phyloP scores from a whole-genome alignment of 2,329 filamentous ascomycete species.

The Leptosphaerulina australis region DNA sequence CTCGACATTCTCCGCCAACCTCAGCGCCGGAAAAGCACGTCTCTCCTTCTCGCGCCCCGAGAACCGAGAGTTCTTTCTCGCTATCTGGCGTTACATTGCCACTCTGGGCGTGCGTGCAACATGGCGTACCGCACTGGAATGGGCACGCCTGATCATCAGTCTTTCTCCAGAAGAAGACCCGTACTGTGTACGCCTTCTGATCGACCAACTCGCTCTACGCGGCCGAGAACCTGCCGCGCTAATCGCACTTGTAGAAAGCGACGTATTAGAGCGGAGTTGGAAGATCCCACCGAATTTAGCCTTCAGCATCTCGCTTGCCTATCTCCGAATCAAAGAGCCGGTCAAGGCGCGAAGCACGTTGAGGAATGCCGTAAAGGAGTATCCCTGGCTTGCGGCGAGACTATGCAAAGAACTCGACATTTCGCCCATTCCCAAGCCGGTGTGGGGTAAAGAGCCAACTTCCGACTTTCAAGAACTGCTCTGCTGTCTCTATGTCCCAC shows the following conservation, averaged over 20 bases:
- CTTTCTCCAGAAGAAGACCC: slow-evolving; percentile 77
- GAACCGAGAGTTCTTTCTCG: slow-evolving; percentile 92
- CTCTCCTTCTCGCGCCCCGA: slow-evolving; percentile 81
- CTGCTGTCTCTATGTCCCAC: slow-evolving; percentile 75
- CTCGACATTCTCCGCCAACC: slow-evolving; percentile 76
- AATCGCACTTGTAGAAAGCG: slow-evolving; percentile 68
- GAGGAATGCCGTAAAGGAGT: slow-evolving; percentile 68
- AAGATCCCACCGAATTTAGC: slow-evolving; percentile 70
- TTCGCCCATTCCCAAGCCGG: slow-evolving; percentile 72
- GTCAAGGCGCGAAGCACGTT: slow-evolving; percentile 70
- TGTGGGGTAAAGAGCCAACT: slow-evolving; percentile 80
- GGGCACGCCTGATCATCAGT: slow-evolving; percentile 82
- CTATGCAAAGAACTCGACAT: slow-evolving; percentile 82
- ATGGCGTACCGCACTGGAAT: slow-evolving; percentile 90
- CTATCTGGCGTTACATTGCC: slow-evolving; percentile 84
- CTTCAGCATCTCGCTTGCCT: slow-evolving; percentile 78
- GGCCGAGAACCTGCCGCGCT: slow-evolving; percentile 78
- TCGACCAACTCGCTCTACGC: slow-evolving; percentile 85
- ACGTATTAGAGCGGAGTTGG: slow-evolving; percentile 56
- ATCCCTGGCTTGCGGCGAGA: slow-evolving; percentile 84
- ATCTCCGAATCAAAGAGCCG: slow-evolving; percentile 71
- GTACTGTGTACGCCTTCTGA: slow-evolving; percentile 78
- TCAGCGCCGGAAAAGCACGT: slow-evolving; percentile 78
- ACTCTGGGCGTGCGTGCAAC: slow-evolving; percentile 90
- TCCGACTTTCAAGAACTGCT: slow-evolving; percentile 71